Conservation (phyloP, 192 early-diverging fungal genomes). For the Gigaspora rosea region DNA sequence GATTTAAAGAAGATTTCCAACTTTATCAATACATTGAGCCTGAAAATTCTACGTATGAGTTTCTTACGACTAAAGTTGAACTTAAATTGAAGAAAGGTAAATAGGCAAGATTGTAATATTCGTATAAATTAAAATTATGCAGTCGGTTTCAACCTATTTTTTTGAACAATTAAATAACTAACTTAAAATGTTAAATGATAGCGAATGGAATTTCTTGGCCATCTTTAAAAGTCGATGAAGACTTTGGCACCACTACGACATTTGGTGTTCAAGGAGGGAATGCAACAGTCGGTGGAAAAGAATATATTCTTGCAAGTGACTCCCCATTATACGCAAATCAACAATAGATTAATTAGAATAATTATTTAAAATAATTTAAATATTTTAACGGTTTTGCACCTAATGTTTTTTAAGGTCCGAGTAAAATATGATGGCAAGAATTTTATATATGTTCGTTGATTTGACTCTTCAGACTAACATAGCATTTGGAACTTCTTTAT, state of each 20-base stretch:
- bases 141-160: background rate
- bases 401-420: too few relatives aligned
- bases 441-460: too few relatives aligned
- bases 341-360: constrained; percentile 18
- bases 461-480: too few relatives aligned
- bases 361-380: too few relatives aligned
- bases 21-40: constrained; percentile 81
- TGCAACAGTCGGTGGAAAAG: constrained; percentile 70
- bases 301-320: constrained; percentile 52
- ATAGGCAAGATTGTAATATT: background rate
- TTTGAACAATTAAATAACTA: background rate
- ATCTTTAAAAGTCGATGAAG: constrained; percentile 65
- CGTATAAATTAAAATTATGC: background rate
- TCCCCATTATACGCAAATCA: constrained; percentile 47
- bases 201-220: constrained; percentile 84
- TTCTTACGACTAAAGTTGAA: constrained; percentile 79
- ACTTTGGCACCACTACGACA: constrained; percentile 76
- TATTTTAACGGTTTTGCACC: too few relatives aligned
- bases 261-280: constrained; percentile 77
- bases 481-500: too few relatives aligned
- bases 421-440: too few relatives aligned
- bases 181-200: background rate
- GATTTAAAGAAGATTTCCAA: constrained; percentile 65
- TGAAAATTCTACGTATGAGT: constrained; percentile 59
- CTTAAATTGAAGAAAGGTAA: constrained; percentile 72